Percentiles rank a stretch among this genome's conserved stretches.
Evolutionary conservation across 768 basidiomycete genomes (phyloP).

Genomic region (Paxillus rubicundulus): DNA sequence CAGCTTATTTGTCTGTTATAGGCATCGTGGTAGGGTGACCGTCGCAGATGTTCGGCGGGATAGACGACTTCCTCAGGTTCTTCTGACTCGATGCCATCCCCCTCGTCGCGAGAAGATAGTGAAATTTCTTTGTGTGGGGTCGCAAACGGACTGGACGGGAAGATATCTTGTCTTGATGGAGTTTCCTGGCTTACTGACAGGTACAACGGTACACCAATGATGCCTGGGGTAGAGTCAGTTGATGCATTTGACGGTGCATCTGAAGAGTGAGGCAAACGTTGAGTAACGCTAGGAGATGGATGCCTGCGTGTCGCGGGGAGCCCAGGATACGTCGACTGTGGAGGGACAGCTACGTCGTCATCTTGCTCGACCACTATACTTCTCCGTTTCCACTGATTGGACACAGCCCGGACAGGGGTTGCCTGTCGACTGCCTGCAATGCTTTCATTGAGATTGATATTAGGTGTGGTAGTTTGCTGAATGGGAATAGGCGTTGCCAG

Average conservation of each 20-base stretch:
- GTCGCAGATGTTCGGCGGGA: constrained; percentile 52
- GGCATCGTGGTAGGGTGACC: constrained; percentile 48
- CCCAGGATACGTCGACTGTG: constrained; percentile 36
- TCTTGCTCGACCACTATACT: constrained; percentile 71
- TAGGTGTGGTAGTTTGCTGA: constrained; percentile 26
- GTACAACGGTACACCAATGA: constrained; percentile 50
- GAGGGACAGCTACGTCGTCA: constrained; percentile 51
- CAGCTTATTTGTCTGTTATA: constrained; percentile 67
- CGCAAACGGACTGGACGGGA: constrained; percentile 70
- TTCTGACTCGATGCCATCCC: constrained; percentile 42
- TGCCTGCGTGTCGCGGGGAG: constrained; percentile 45
- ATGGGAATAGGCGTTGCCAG: constrained; percentile 29
- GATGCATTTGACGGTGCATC: constrained; percentile 50
- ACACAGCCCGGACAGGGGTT: constrained; percentile 33
- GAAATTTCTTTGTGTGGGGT: constrained; percentile 66
- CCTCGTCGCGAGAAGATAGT: constrained; percentile 50
- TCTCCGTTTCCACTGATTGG: constrained; percentile 48
- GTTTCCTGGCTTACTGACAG: constrained; percentile 40
- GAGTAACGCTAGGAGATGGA: constrained; percentile 26
- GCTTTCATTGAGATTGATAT: constrained; percentile 29
- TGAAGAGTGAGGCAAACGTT: constrained; percentile 48
- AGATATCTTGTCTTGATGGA: constrained; percentile 55
- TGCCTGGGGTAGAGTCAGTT: constrained; percentile 41
- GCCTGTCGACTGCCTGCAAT: constrained; percentile 31
- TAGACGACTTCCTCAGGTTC: constrained; percentile 59